Percentiles rank a stretch among this genome's conserved stretches.
Evolutionary conservation across 1,284 basidiomycete species (phyloP).

Genomic region (Sanghuangporus baumii): DNA sequence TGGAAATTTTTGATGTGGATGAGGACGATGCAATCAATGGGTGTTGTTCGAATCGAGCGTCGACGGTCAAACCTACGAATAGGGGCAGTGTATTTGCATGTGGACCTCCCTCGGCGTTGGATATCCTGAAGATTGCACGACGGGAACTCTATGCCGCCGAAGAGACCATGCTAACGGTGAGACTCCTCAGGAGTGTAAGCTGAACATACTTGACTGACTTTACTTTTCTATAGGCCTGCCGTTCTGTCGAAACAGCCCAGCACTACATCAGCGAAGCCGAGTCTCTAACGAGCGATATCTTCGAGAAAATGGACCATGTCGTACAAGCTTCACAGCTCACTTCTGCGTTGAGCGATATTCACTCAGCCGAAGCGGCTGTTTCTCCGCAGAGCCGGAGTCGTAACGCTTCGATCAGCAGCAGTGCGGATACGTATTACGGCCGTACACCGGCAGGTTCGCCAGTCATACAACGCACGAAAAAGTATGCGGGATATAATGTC

Average conservation of each 20-base stretch:
- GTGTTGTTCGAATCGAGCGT: background rate
- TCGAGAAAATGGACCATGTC: constrained; percentile 8
- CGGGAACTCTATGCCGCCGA: background rate
- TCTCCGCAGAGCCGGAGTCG: background rate
- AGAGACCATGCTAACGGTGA: constrained; percentile 5
- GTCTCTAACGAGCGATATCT: constrained; percentile 8
- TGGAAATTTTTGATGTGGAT: background rate
- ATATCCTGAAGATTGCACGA: constrained; percentile 1
- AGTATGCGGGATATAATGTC: constrained; percentile 10
- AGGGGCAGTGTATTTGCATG: background rate
- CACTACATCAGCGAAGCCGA: constrained; percentile 8
- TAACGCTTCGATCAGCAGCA: background rate
- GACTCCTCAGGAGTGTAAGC: background rate
- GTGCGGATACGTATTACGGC: background rate
- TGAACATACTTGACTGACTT: background rate
- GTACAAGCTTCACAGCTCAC: constrained; percentile 9
- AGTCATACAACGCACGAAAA: background rate
- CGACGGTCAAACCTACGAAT: background rate
- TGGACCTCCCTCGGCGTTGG: background rate
- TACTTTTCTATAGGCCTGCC: background rate
- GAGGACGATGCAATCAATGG: background rate
- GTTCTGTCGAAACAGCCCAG: constrained; percentile 9
- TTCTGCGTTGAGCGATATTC: background rate
- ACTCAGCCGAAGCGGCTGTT: background rate
- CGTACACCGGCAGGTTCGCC: constrained; percentile 3